A percentile compares a stretch with the other conserved stretches of the same genome.
phyloP scores from a whole-genome alignment of 148 eudicot species.

The Fagopyrum esculentum region DNA sequence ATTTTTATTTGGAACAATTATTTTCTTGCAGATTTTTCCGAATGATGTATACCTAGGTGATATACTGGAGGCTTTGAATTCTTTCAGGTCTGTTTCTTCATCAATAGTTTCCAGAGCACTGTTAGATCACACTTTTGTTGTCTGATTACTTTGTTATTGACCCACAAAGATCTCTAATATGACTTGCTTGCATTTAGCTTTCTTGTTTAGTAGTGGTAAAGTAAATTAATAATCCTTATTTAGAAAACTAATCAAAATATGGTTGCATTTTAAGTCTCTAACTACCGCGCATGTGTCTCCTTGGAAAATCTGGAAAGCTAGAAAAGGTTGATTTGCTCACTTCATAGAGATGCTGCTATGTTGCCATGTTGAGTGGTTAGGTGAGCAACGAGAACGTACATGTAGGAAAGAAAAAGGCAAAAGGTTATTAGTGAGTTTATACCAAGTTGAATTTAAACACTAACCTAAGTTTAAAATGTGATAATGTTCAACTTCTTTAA shows the following conservation, averaged over 20 bases:
- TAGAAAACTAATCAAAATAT: neutral
- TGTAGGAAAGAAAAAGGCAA: neutral
- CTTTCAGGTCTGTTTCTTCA: conserved; percentile 45
- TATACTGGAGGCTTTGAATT: conserved; percentile 59
- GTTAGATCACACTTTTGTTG: conserved; percentile 3
- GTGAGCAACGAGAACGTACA: neutral
- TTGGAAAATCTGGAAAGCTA: neutral
- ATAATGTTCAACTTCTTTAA: no score
- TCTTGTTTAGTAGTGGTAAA: neutral
- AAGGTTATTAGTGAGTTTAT: neutral
- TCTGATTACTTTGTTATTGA: neutral
- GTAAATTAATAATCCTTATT: neutral
- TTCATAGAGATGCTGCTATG: neutral
- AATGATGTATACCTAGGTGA: conserved; percentile 69
- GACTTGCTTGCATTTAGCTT: neutral
- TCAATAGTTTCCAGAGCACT: neutral
- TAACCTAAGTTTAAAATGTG: neutral
- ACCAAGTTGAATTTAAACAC: neutral
- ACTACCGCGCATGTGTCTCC: neutral
- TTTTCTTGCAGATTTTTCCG: conserved; percentile 69
- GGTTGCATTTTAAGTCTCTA: neutral
- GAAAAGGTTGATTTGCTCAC: neutral
- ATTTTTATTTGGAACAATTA: neutral
- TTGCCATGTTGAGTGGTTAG: neutral
- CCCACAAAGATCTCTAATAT: conserved; percentile 1